These are phyloP conservation scores for Fusarium armeniacum DNA, from an alignment of 2,329 filamentous ascomycete species.

Conservation along the genomic window DNA sequence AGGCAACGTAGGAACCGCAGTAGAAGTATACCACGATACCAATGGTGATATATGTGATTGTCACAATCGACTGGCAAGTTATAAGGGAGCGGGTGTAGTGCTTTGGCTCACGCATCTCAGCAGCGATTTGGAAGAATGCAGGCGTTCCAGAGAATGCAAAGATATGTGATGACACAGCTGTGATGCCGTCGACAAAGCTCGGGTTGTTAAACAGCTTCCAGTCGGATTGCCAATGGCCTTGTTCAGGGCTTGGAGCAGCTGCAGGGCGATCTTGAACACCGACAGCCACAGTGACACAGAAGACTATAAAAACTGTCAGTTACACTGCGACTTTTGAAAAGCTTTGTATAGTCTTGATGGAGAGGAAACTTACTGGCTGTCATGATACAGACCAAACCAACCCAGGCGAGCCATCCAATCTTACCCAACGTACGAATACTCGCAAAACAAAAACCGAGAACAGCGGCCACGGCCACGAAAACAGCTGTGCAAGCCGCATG, in stretches of 20 bases:
- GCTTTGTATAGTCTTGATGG: too few relatives aligned
- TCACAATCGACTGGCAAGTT: constrained; percentile 48
- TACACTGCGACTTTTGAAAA: too few relatives aligned
- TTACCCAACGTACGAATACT: constrained; percentile 53
- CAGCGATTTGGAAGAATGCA: constrained; percentile 52
- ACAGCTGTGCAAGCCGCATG: constrained; percentile 58
- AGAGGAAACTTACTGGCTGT: constrained; percentile 29
- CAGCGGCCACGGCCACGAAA: constrained; percentile 56
- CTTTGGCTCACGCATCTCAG: constrained; percentile 54
- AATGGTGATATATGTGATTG: constrained; percentile 53
- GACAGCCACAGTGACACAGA: constrained; percentile 36
- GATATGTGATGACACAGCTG: constrained; percentile 52
- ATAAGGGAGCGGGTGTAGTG: constrained; percentile 37
- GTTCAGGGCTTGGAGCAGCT: constrained; percentile 17
- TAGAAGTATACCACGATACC: constrained; percentile 60
- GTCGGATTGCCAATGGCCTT: constrained; percentile 49
- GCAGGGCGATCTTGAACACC: constrained; percentile 38
- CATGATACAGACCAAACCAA: constrained; percentile 42
- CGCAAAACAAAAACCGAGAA: constrained; percentile 51
- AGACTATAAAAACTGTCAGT: constrained; percentile 9
- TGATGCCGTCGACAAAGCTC: constrained; percentile 51
- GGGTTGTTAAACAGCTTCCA: constrained; percentile 52
- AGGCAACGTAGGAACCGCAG: constrained; percentile 62
- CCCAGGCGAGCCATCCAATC: constrained; percentile 54
- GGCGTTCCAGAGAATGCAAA: constrained; percentile 57